Conservation (phyloP, 1,284 basidiomycete genomes). For the Apiotrichum domesticum region DNA sequence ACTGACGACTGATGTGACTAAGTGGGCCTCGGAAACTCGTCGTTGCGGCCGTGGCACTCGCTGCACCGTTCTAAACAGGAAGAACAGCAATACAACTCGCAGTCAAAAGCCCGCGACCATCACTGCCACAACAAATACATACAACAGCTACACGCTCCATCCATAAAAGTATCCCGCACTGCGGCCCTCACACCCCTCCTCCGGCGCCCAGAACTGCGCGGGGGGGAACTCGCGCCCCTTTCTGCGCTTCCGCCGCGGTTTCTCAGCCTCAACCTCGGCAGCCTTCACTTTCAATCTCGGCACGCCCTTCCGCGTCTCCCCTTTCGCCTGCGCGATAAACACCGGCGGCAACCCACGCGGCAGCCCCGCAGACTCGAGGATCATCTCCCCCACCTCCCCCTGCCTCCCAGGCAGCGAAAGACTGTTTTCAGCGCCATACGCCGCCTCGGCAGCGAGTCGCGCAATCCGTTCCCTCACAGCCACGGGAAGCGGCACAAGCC, state of each 20-base stretch:
- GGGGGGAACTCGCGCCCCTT: not conserved
- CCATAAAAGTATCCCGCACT: slow-evolving; percentile 2
- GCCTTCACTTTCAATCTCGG: too few species aligned
- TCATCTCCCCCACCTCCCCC: too few species aligned
- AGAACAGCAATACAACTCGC: too few species aligned
- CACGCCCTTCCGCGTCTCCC: not conserved
- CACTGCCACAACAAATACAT: too few species aligned
- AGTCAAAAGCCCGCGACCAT: too few species aligned
- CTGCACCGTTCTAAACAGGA: too few species aligned
- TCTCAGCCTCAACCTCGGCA: too few species aligned
- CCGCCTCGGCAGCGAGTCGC: slow-evolving; percentile 3
- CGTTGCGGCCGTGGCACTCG: too few species aligned
- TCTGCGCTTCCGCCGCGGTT: not conserved
- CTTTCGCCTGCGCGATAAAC: too few species aligned
- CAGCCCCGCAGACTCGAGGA: not conserved
- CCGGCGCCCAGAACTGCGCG: not conserved
- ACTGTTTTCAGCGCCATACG: not conserved
- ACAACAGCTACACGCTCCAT: not conserved
- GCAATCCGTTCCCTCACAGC: not conserved
- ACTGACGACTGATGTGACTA: too few species aligned
- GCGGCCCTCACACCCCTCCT: not conserved
- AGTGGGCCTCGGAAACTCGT: too few species aligned
- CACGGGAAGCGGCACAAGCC: not conserved
- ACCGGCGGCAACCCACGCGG: not conserved
- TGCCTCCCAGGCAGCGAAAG: too few species aligned